phyloP scores from a whole-genome alignment of 345 rosid genomes.

The Trapa bicornis region DNA sequence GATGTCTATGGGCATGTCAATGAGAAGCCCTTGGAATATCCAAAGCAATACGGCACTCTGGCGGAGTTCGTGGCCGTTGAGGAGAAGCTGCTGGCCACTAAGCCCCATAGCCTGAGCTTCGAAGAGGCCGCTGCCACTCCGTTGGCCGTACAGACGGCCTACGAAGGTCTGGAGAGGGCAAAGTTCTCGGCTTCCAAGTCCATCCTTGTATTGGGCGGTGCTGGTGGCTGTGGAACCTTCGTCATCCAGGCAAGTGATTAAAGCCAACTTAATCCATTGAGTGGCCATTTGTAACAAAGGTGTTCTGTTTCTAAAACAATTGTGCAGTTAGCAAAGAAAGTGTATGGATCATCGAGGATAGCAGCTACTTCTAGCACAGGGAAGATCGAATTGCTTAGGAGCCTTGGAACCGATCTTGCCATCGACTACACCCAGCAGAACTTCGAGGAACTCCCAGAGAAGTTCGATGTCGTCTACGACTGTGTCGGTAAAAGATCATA shows the following conservation, averaged over 20 bases:
- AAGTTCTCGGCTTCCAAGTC: slow-evolving; percentile 66
- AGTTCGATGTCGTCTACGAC: slow-evolving; percentile 61
- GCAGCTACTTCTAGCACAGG: slow-evolving; percentile 78
- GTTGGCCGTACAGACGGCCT: slow-evolving; percentile 62
- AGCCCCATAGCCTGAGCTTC: slow-evolving; percentile 36
- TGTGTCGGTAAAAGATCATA: slow-evolving; percentile 40
- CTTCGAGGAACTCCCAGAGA: slow-evolving; percentile 58
- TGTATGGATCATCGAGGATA: slow-evolving; percentile 68
- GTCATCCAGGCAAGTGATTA: slow-evolving; percentile 50
- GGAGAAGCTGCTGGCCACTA: slow-evolving; percentile 27
- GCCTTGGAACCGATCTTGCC: slow-evolving; percentile 70
- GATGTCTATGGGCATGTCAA: slow-evolving; percentile 70
- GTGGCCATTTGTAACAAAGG: no score
- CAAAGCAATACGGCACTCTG: slow-evolving; percentile 59
- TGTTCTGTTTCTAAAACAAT: background rate
- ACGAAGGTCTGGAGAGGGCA: slow-evolving; percentile 59
- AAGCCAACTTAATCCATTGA: background rate
- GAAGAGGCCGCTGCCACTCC: slow-evolving; percentile 70
- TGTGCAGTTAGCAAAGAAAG: slow-evolving; percentile 58
- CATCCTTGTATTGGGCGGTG: slow-evolving; percentile 72
- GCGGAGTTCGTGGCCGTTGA: slow-evolving; percentile 73
- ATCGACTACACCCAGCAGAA: slow-evolving; percentile 79
- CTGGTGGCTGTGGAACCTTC: slow-evolving; percentile 85
- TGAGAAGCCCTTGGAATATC: slow-evolving; percentile 68
- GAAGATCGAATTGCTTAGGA: slow-evolving; percentile 56